Conservation (phyloP, 2,329 filamentous ascomycete genomes). For the Sarocladium oryzae region DNA sequence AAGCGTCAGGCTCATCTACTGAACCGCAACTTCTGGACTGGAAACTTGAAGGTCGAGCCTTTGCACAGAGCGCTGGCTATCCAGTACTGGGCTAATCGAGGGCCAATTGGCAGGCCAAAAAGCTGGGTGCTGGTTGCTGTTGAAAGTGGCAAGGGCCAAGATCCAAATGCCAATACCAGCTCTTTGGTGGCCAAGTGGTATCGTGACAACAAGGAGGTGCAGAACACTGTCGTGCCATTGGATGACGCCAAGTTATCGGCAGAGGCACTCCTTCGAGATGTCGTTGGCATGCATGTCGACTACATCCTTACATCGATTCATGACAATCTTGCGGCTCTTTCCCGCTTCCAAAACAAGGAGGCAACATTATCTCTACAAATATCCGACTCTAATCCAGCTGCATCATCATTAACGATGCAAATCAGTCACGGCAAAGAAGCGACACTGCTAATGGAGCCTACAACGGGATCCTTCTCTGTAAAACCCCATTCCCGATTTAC, state of each 20-base stretch:
- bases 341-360: conserved; percentile 54
- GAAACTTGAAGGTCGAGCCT: conserved; percentile 69
- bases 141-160: conserved; percentile 52
- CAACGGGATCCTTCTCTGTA: conserved; percentile 70
- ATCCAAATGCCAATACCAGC: conserved; percentile 37
- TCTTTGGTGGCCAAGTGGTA: conserved; percentile 71
- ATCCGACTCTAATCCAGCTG: conserved; percentile 55
- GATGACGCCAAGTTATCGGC: conserved; percentile 63
- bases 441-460: conserved; percentile 64
- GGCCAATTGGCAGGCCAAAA: conserved; percentile 51
- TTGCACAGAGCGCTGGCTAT: conserved; percentile 77
- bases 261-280: conserved; percentile 64
- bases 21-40: conserved; percentile 66
- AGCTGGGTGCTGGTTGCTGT: conserved; percentile 90
- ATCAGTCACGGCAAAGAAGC: conserved; percentile 56
- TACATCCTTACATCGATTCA: conserved; percentile 64
- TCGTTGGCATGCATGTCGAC: conserved; percentile 69
- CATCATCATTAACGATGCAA: conserved; percentile 63
- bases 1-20: conserved; percentile 70
- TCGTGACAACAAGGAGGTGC: conserved; percentile 69
- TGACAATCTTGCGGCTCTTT: conserved; percentile 49
- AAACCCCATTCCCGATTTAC: conserved; percentile 55
- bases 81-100: conserved; percentile 78
- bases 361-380: conserved; percentile 52
- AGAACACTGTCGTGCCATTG: conserved; percentile 52